Evolutionary conservation across 2,329 filamentous ascomycete species (phyloP).

Genomic region (Pseudogymnoascus sp.): DNA sequence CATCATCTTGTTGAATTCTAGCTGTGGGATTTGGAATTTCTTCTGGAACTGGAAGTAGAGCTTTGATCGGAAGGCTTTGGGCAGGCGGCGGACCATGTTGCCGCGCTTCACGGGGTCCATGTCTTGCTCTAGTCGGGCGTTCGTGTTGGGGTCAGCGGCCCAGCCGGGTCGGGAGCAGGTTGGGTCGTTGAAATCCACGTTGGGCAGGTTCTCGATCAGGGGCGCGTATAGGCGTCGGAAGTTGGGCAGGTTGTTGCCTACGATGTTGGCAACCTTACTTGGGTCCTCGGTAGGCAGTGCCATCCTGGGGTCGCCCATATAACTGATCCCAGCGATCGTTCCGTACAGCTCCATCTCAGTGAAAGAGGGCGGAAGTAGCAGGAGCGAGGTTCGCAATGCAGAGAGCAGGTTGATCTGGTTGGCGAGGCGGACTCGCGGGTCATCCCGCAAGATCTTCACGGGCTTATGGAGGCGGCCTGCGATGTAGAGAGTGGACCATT

Average conservation of each 20-base stretch:
- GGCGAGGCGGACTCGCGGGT: constrained; percentile 81
- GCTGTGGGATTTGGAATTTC: constrained; percentile 75
- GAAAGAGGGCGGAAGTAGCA: constrained; percentile 76
- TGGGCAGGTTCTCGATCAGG: constrained; percentile 81
- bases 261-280: constrained; percentile 88
- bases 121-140: constrained; percentile 70
- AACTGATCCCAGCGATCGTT: constrained; percentile 86
- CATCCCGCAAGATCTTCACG: constrained; percentile 92
- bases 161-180: constrained; percentile 50
- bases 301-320: constrained; percentile 96
- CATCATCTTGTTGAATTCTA: constrained; percentile 80
- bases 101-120: constrained; percentile 86
- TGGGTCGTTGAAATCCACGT: constrained; percentile 66
- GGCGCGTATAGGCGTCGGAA: constrained; percentile 89
- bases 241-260: constrained; percentile 80
- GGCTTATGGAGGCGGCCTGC: constrained; percentile 94
- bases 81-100: constrained; percentile 92
- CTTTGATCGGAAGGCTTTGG: constrained; percentile 75
- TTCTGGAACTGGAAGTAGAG: constrained; percentile 93
- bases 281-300: constrained; percentile 80
- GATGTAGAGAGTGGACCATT: constrained; percentile 94
- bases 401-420: constrained; percentile 95
- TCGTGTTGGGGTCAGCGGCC: constrained; percentile 52
- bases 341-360: constrained; percentile 82
- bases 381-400: constrained; percentile 77